Evolutionary conservation across 2,329 filamentous ascomycete genomes (phyloP), one percentile per base, ranked within the genome.

Genomic region (Microdochium nivale): DNA sequence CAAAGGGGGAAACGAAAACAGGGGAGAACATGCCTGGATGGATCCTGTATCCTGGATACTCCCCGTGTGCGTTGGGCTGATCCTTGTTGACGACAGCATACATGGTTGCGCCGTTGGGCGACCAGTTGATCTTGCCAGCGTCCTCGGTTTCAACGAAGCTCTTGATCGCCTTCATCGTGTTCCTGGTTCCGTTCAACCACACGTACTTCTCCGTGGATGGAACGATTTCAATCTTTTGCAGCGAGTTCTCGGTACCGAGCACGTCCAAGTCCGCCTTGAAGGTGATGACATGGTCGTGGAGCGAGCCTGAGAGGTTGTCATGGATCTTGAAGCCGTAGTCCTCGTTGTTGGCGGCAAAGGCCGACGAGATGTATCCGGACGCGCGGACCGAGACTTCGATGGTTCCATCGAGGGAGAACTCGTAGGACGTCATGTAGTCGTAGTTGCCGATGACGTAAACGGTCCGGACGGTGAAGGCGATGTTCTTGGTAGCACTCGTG

Each of bases 211-310:
- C 58, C 9, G 60, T 58, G 3, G 60, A 55, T 2, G 67, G 65
- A 2, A 67, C 64, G 53, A 67, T 62, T 46, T 60, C 60, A 52
- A 68, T 61, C 25, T 67, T 61, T 52, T 70, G 50, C 47, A 77
- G 59, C 3, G 69, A 73, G 61, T 78, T 80, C 35, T 65, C 62
- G 1, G 65, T 70, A 16, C 75, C 77, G 8, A 71, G 63, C 30
- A 80, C 70, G 56, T 80, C 77, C 24, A 80, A 67, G 60, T 80
- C 78, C 46, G 70, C 70, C 58, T 80, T 80, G 67, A 73, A 80
- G 56, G 75, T 79, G 35, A 80, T 58, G 1, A 80, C 75, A 56
- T 81, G 78, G 60, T 79, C 75, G 60, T 81, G 78, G 69, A 79
- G 77, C 25, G 68, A 71, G 5, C 75, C 75, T 1, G 68, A 70